Evolutionary conservation across 2,329 filamentous ascomycete genomes (phyloP).

Genomic region (Aureobasidium sp.): DNA sequence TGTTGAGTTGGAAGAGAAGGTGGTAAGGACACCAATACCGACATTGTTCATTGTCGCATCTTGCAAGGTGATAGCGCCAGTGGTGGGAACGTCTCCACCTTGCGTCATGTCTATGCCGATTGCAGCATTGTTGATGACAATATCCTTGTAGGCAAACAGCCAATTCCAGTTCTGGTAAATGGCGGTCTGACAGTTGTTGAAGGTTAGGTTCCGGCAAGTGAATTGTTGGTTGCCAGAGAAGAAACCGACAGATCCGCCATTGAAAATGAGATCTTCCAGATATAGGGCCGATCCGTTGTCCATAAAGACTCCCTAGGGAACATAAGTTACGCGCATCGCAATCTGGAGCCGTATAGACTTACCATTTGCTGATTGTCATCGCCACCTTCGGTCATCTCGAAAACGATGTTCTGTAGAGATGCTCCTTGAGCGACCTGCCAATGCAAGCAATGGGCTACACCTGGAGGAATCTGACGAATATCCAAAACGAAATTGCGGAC

Average conservation of each 20-base stretch:
- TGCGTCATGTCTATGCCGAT: constrained; percentile 70
- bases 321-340: not conserved
- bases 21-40: constrained; percentile 58
- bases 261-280: constrained; percentile 76
- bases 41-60: constrained; percentile 66
- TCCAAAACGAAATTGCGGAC: constrained; percentile 53
- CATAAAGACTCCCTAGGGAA: constrained; percentile 50
- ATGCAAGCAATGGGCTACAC: constrained; percentile 48
- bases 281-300: constrained; percentile 64
- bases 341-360: not conserved
- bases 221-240: constrained; percentile 86
- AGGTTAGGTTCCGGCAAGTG: constrained; percentile 73
- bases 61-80: constrained; percentile 65
- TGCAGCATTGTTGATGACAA: constrained; percentile 51
- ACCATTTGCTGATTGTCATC: constrained; percentile 17
- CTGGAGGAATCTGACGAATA: constrained; percentile 28
- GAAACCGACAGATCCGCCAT: constrained; percentile 69
- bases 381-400: constrained; percentile 37
- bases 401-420: constrained; percentile 51
- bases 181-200: constrained; percentile 74
- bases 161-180: constrained; percentile 92
- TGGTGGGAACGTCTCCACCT: constrained; percentile 48
- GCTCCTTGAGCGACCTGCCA: constrained; percentile 63
- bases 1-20: constrained; percentile 51
- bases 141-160: constrained; percentile 72